Base-by-base conservation (phyloP, 371 early-diverging fungal genomes). In the Apophysomyces elegans region DNA sequence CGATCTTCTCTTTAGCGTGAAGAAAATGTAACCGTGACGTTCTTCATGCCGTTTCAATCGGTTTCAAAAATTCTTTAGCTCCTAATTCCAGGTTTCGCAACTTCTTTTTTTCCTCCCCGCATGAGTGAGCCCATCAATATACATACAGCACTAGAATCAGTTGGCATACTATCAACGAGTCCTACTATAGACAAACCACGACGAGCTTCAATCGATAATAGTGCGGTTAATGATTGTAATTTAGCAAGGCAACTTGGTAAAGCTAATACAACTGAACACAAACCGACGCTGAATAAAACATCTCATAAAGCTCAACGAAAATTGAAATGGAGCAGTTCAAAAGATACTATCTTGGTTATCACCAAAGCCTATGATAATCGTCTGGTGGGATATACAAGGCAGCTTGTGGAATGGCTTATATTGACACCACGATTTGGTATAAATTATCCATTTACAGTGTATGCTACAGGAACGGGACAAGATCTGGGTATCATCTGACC, bases 311-410 rank as follows among this genome's bases (percentile, higher is more conserved):
- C 59, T 16, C 39, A 66, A 44, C 16, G 50, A 12, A 50, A 54
- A 7, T 7, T 61, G 41, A 63, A 75, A 61, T 86, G 87, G 87
- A 84, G 85, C 57, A 68, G 73, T 1, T 74, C 80, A n/a, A 81
- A 82, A 50, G 85, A 88, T 16, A 84, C 86, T 9, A 84, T 78
- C 36, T 13, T 96, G 77, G 85, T 96, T 39, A 91, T 96, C 9
- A 94, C 94, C 14, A 96, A 96, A 77, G 87, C 92, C 37, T 86
- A 87, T 37, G 96, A 96, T 70, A 79, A 84, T 14, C 79, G 74
- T 12, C 75, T 96, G 8, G 80, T 95, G 2, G 68, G 69, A 35
- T 74, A 91, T 58, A 94, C 96, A n/a, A 81, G 90, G 2, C 86
- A 93, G 32, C 74, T 95, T 59, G 86, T 92, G 2, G 66, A 86